A percentile compares a stretch with the other conserved stretches of the same genome.
Evolutionary conservation across 2,329 filamentous ascomycete species (phyloP).

Genomic region (Furcasterigmium sp.): DNA sequence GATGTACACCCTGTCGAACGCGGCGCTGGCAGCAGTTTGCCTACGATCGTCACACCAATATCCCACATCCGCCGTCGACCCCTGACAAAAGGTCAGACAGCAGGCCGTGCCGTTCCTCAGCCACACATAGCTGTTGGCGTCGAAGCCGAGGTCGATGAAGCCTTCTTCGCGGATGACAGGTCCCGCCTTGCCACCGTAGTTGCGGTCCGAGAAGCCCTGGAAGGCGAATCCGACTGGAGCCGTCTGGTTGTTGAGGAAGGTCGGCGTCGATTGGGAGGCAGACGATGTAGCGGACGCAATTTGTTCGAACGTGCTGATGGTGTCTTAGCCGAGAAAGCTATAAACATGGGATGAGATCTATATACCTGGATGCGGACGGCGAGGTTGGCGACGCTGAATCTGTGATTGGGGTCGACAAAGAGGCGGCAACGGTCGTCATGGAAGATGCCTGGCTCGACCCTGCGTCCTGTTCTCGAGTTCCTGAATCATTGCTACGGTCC

Average conservation of each 20-base stretch:
- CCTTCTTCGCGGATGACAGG: constrained; percentile 17
- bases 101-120: constrained; percentile 14
- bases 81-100: constrained; percentile 16
- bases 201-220: constrained; percentile 20
- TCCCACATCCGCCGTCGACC: background rate
- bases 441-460: too few species aligned
- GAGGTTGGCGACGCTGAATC: too few species aligned
- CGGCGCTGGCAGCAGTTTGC: background rate
- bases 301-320: background rate
- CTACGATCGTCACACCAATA: constrained; percentile 2
- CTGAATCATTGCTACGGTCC: background rate
- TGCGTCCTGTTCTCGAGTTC: background rate
- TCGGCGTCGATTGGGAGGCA: constrained; percentile 3
- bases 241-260: constrained; percentile 19
- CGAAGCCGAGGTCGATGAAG: constrained; percentile 14
- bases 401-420: too few species aligned
- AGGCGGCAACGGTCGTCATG: too few species aligned
- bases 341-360: too few species aligned
- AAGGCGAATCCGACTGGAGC: constrained; percentile 17
- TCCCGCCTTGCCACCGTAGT: constrained; percentile 18
- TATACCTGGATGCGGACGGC: too few species aligned
- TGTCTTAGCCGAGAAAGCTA: background rate
- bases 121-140: constrained; percentile 16
- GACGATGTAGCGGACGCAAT: background rate
- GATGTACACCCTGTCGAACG: background rate